These are phyloP conservation scores for Thyridium curvatum DNA, from an alignment of 2,329 filamentous ascomycete species.

Conservation along the genomic window DNA sequence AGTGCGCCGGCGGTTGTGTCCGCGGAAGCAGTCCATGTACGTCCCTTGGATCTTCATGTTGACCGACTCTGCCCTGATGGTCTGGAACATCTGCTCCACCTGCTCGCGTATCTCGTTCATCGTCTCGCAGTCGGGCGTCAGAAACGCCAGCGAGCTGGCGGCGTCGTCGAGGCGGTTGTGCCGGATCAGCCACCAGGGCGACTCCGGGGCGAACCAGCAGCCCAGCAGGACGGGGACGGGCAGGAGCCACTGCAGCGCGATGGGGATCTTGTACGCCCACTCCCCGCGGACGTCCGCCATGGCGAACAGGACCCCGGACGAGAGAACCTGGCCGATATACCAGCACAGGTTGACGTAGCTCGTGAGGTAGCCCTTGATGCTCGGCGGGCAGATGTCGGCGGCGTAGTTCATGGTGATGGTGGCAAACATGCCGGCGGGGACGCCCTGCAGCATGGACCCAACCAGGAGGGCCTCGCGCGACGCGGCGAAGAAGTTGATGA, in stretches of 20 bases:
- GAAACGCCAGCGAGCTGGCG: background rate
- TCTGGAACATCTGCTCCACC: too few relatives aligned
- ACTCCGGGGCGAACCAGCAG: conserved; percentile 10
- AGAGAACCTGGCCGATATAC: conserved; percentile 10
- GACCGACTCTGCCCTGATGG: too few relatives aligned
- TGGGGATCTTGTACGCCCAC: conserved; percentile 11
- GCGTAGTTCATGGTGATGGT: conserved; percentile 13
- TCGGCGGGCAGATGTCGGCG: conserved; percentile 11
- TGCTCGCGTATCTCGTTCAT: too few relatives aligned
- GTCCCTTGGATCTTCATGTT: too few relatives aligned
- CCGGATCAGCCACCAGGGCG: conserved; percentile 10
- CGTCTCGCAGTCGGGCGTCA: background rate
- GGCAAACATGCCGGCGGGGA: conserved; percentile 13
- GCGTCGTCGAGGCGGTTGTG: background rate
- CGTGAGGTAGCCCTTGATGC: conserved; percentile 9
- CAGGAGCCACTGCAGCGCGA: conserved; percentile 11
- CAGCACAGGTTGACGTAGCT: conserved; percentile 14
- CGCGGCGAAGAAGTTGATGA: conserved; percentile 11
- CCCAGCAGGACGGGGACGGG: conserved; percentile 8
- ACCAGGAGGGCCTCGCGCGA: conserved; percentile 10
- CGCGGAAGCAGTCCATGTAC: too few relatives aligned
- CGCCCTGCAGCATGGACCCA: conserved; percentile 12
- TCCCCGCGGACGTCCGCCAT: conserved; percentile 3
- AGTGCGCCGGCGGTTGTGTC: too few relatives aligned
- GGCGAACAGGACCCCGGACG: conserved; percentile 11